Evolutionary conservation across 345 rosid genomes (phyloP), one percentile per base, ranked within the genome.

Genomic region (Syzygium jambos): DNA sequence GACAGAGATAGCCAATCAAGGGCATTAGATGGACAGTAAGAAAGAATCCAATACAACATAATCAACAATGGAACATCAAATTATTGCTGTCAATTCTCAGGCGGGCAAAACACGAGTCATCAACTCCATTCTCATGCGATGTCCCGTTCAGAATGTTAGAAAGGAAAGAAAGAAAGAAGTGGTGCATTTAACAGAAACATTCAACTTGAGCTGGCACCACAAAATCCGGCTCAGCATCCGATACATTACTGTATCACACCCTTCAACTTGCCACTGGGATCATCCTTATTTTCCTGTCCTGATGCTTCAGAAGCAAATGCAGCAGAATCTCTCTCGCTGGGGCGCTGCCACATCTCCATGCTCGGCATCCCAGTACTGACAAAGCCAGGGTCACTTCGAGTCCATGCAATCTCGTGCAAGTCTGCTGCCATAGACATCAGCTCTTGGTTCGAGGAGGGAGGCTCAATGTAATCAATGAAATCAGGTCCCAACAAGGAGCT

Each of bases 351-450:
- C 86, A 84, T 73, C 80, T 73, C 25, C 80, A 73, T 73, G 80
- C 43, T 87, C 41, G 89, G 84, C 85, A 85, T 84, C 61, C 86
- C 85, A 25, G 56, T 43, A 22, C 88, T 83, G 83, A 90, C 86
- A 86, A 88, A 94, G 88, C 94, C 95, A 55, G 96, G 95, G 43
- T 95, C 95, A 84, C 97, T 96, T 88, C 87, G 94, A 63, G 95
- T 95, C 98, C 99, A 95, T 13, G 99, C 96, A 80, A 96, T 95
- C 88, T 93, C 95, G 93, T 95, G 96, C 91, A 97, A 88, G 89
- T 97, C 98, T 0, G 98, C 94, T 30, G 98, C 98, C 86, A 95
- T 88, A 86, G 97, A 93, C 88, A 96, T 92, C 78, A 97, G 87
- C 87, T 96, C 98, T 80, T 93, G 94, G 90, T 93, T 93, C 25